Evolutionary conservation across 768 basidiomycete genomes (phyloP), one percentile per base, ranked within the genome.

Genomic region (Neoboletus subvelutipes): DNA sequence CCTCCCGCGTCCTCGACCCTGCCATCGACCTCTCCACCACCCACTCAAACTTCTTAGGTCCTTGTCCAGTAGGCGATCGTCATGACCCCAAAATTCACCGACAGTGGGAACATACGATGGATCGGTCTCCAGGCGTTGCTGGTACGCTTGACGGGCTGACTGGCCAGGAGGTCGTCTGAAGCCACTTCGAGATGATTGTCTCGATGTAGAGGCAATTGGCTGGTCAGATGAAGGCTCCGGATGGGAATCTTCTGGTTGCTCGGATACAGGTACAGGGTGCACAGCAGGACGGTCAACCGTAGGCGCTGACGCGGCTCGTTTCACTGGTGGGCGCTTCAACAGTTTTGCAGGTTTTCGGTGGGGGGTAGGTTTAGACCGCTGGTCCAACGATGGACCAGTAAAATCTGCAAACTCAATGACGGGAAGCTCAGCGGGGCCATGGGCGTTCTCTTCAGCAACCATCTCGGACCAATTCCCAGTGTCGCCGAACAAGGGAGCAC

Each of bases 31-130:
- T 55, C 90, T 79, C 92, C 92, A 94, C 92, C 91, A 94, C 1
- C 84, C 85, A 73, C 90, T 92, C 45, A 94, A 73, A 67, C 86
- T 88, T 41, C 92, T 83, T 41, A 92, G 72, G 58, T 90, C 85
- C 71, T 90, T 90, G 72, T 91, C 88, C 68, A 92, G 76, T 53
- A 94, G 75, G 46, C 94, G 86, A 70, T 96, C 94, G 71, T 97
- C 94, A 68, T 97, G 94, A 5, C 90, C 87, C 93, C 92, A 97
- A 68, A 97, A 97, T 59, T 87, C 88, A 53, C 94, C 94, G 24
- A 95, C 89, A 26, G 86, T 88, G 24, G 94, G 94, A 29, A 92
- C 89, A 69, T 87, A 94, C 2, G 92, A 90, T 2, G 94, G 94
- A 69, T 97, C 94, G 12, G 74, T 77, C 55, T 92, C 87, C 26